These are phyloP conservation scores for Rubus idaeus DNA, from an alignment of 306 rosid species.

Conservation along the genomic window DNA sequence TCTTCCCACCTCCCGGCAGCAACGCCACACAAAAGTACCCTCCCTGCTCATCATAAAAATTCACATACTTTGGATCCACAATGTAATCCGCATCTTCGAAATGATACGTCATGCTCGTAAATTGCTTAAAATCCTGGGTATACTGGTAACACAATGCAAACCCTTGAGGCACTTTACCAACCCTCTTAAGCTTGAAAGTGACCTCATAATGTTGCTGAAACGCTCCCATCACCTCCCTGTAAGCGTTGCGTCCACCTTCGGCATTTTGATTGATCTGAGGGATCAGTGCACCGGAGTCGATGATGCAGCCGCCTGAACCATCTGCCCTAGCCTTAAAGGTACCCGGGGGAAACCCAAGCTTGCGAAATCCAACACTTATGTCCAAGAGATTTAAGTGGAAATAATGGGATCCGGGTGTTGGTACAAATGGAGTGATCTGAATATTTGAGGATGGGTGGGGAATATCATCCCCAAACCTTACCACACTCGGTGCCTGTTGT, in stretches of 20 bases:
- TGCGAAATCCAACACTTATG: constrained; percentile 3
- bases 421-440: neutral
- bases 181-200: constrained; percentile 1
- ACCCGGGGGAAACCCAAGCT: constrained; percentile 1
- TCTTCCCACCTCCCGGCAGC: neutral
- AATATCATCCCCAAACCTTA: constrained; percentile 9
- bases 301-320: constrained; percentile 18
- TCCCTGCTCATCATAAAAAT: neutral
- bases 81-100: constrained; percentile 21
- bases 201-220: constrained; percentile 5
- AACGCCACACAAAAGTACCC: constrained; percentile 25
- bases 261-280: neutral
- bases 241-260: neutral
- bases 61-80: neutral
- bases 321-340: neutral
- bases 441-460: neutral
- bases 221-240: constrained; percentile 5
- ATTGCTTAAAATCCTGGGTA: neutral
- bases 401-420: neutral
- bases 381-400: constrained; percentile 18
- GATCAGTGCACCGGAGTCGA: constrained; percentile 20
- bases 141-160: constrained; percentile 18
- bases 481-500: neutral
- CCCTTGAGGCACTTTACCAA: neutral
- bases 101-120: constrained; percentile 15